A percentile compares a stretch with the other conserved stretches of the same genome.
These are phyloP conservation scores for Phaseolus coccineus DNA, from an alignment of 331 rosid genomes.

Conservation along the genomic window DNA sequence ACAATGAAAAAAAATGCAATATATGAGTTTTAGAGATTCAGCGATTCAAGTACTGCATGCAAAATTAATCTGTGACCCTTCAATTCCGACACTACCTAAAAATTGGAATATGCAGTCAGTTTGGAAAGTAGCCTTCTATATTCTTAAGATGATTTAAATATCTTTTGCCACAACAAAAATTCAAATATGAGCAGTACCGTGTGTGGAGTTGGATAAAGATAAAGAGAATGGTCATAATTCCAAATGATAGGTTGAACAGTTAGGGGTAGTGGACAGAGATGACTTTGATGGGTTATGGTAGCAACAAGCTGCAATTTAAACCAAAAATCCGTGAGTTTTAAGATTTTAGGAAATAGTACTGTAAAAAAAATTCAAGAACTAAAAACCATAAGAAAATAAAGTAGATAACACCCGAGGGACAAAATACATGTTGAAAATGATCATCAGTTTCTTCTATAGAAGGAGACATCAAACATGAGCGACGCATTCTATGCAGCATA, in stretches of 20 bases:
- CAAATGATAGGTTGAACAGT: conserved; percentile 84
- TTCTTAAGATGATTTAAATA: neutral
- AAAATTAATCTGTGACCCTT: neutral
- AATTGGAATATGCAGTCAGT: neutral
- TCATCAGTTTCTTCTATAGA: conserved; percentile 83
- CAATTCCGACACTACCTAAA: neutral
- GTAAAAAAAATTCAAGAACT: conserved; percentile 18
- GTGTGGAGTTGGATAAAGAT: conserved; percentile 95
- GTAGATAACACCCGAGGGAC: conserved; percentile 23
- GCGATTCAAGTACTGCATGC: neutral
- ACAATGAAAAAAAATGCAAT: neutral
- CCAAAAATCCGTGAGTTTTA: conserved; percentile 33
- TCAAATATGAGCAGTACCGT: conserved; percentile 60
- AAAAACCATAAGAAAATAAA: conserved; percentile 19
- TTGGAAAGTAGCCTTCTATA: conserved; percentile 5
- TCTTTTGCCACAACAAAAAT: neutral
- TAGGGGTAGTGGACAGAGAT: conserved; percentile 94
- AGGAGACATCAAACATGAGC: conserved; percentile 86
- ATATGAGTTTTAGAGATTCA: conserved; percentile 3
- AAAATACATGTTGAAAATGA: conserved; percentile 84
- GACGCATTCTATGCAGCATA: conserved; percentile 87
- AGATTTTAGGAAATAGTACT: too few relatives aligned
- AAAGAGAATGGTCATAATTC: conserved; percentile 88
- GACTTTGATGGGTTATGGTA: conserved; percentile 94
- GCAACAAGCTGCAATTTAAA: conserved; percentile 89